Evolutionary conservation across 768 basidiomycete genomes (phyloP).

Genomic region (Rossbeevera mucosa): DNA sequence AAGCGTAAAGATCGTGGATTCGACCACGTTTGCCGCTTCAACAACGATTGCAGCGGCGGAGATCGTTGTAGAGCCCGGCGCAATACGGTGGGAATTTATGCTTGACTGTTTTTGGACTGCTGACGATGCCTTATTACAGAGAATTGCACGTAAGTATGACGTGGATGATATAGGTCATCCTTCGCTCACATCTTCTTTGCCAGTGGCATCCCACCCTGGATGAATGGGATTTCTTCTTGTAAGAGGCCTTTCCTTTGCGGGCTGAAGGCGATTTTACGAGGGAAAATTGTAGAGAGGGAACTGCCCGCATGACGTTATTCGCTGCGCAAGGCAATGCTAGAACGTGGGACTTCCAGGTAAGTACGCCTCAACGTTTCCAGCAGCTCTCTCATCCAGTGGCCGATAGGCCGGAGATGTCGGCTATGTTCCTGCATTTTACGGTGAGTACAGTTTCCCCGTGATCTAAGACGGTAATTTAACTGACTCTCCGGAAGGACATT

Average conservation of each 20-base stretch:
- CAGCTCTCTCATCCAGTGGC: background rate
- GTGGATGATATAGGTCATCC: too few species aligned
- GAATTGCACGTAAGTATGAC: conserved; percentile 48
- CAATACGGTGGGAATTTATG: conserved; percentile 42
- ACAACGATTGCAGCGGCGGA: conserved; percentile 52
- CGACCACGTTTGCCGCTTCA: conserved; percentile 45
- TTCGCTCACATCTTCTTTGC: background rate
- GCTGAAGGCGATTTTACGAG: background rate
- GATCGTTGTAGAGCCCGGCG: conserved; percentile 51
- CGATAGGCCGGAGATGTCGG: conserved; percentile 21
- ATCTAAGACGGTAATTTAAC: background rate
- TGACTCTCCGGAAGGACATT: conserved; percentile 36
- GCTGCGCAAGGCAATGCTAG: conserved; percentile 48
- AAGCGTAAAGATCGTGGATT: conserved; percentile 53
- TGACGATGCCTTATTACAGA: conserved; percentile 25
- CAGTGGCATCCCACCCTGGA: conserved; percentile 71
- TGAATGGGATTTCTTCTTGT: conserved; percentile 63
- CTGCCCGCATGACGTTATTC: conserved; percentile 53
- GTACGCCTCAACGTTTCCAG: background rate
- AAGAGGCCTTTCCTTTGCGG: conserved; percentile 7
- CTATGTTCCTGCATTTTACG: conserved; percentile 13
- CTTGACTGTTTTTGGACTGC: background rate
- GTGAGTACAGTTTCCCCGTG: background rate
- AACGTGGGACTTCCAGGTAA: conserved; percentile 56
- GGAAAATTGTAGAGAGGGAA: conserved; percentile 40